A percentile compares a stretch with the other conserved stretches of the same genome.
These are phyloP conservation scores for Daldinia childiae DNA, from an alignment of 495 filamentous ascomycete species.

Conservation along the genomic window DNA sequence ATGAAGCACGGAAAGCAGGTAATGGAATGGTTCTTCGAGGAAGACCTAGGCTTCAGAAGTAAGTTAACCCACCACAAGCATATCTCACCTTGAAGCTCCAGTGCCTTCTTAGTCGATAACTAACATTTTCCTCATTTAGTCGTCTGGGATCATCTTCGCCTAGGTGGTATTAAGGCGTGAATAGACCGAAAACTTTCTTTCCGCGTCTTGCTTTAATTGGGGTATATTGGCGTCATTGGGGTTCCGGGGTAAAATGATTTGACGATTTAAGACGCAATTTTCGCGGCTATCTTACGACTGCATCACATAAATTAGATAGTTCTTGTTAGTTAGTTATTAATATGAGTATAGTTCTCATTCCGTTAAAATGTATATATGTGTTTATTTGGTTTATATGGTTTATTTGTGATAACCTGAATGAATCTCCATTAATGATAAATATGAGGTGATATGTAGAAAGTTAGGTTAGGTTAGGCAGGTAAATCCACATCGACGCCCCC, in stretches of 20 bases:
- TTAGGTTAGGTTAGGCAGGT: no score
- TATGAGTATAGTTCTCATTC: neutral
- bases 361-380: neutral
- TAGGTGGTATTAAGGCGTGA: conserved; percentile 50
- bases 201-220: neutral
- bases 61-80: conserved; percentile 34
- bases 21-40: conserved; percentile 68
- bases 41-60: conserved; percentile 71
- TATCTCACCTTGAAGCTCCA: no score
- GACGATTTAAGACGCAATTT: neutral
- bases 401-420: neutral
- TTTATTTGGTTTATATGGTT: neutral
- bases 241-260: neutral
- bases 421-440: neutral
- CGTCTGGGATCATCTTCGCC: conserved; percentile 65
- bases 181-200: neutral
- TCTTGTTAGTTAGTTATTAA: neutral
- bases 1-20: conserved; percentile 65
- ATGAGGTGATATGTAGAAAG: no score
- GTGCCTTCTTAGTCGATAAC: no score
- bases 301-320: neutral
- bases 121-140: conserved; percentile 45
- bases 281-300: neutral
- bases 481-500: neutral
- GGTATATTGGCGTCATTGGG: conserved; percentile 23